A percentile compares a stretch with the other conserved stretches of the same genome.
Conservation (phyloP, 2,329 filamentous ascomycete genomes). For the Alternaria novae-zelandiae region DNA sequence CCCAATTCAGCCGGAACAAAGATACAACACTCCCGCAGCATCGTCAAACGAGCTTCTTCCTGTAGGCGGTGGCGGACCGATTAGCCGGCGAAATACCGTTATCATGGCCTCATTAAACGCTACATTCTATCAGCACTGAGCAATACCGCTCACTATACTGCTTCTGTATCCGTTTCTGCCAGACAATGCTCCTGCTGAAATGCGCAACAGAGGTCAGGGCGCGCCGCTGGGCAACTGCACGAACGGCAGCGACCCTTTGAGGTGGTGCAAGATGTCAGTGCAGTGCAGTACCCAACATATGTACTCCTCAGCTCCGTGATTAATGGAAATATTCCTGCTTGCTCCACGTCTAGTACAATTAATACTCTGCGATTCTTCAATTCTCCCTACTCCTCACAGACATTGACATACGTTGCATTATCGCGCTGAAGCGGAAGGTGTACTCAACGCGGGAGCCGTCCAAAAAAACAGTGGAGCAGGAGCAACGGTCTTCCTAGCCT, state of each 20-base stretch:
- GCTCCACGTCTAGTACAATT: background rate
- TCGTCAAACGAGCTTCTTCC: slow-evolving; percentile 7
- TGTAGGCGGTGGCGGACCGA: slow-evolving; percentile 34
- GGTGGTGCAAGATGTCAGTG: background rate
- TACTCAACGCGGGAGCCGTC: background rate
- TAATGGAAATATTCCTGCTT: background rate
- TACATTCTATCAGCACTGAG: slow-evolving; percentile 25
- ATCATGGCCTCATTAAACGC: slow-evolving; percentile 24
- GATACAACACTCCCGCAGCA: slow-evolving; percentile 13
- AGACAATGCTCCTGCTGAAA: slow-evolving; percentile 12
- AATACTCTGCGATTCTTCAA: background rate
- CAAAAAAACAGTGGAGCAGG: background rate
- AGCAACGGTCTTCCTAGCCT: slow-evolving; percentile 6
- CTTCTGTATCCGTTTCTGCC: slow-evolving; percentile 24
- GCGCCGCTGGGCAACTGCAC: slow-evolving; percentile 22
- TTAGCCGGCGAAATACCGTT: slow-evolving; percentile 26
- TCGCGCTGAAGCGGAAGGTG: slow-evolving; percentile 5
- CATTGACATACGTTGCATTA: background rate
- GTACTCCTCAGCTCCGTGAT: slow-evolving; percentile 12
- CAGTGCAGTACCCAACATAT: slow-evolving; percentile 17
- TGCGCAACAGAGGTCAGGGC: slow-evolving; percentile 13
- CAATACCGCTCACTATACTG: slow-evolving; percentile 36
- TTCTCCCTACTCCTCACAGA: background rate
- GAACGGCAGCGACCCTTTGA: slow-evolving; percentile 15
- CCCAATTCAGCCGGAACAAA: slow-evolving; percentile 20